These are phyloP conservation scores for Suhomyces xylopsoci DNA, from an alignment of 805 yeast genomes.

Conservation along the genomic window DNA sequence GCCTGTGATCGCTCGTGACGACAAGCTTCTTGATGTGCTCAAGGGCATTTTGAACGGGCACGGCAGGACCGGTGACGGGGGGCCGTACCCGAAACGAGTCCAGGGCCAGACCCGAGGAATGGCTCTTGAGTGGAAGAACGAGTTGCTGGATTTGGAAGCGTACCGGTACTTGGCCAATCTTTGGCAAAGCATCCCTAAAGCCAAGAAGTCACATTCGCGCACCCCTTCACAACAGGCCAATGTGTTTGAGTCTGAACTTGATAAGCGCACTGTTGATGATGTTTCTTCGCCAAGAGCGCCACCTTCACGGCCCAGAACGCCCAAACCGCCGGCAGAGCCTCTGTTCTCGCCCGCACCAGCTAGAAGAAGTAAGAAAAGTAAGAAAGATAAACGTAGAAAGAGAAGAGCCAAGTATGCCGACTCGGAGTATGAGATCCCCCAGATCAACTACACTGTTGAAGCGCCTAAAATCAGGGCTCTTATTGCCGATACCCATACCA, in stretches of 20 bases:
- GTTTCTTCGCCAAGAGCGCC: not conserved
- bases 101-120: slow-evolving; percentile 47
- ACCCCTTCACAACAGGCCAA: not conserved
- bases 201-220: slow-evolving; percentile 6
- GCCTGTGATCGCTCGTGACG: slow-evolving; percentile 58
- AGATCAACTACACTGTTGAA: slow-evolving; percentile 64
- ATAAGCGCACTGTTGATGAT: not conserved
- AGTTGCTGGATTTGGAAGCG: slow-evolving; percentile 48
- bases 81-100: slow-evolving; percentile 40
- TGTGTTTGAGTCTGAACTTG: slow-evolving; percentile 4
- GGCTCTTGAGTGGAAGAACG: slow-evolving; percentile 66
- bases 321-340: not conserved
- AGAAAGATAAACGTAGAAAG: slow-evolving; percentile 10
- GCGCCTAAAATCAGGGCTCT: slow-evolving; percentile 65
- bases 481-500: slow-evolving; percentile 72
- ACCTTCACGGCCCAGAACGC: not conserved
- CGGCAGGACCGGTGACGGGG: slow-evolving; percentile 32
- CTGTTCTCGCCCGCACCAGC: slow-evolving; percentile 8
- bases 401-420: slow-evolving; percentile 36
- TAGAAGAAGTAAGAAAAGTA: not conserved
- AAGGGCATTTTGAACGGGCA: slow-evolving; percentile 44
- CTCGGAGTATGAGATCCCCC: slow-evolving; percentile 59
- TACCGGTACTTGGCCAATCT: slow-evolving; percentile 49
- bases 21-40: slow-evolving; percentile 62
- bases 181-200: slow-evolving; percentile 42